Evolutionary conservation across 2,329 filamentous ascomycete species (phyloP).

Genomic region (Eutypa lata): DNA sequence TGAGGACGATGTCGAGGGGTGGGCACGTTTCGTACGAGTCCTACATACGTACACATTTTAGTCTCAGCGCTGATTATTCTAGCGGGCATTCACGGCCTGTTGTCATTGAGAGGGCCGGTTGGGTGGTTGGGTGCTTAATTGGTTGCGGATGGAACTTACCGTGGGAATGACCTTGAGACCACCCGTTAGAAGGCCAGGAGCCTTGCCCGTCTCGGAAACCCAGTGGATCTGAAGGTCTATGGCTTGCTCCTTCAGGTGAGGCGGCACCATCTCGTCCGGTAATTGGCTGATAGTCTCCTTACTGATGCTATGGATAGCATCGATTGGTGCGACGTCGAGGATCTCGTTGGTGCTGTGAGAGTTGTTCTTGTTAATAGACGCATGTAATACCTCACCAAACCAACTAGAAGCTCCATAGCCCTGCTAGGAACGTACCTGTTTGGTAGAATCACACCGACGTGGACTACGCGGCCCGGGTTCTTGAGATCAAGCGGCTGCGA

Average conservation of each 20-base stretch:
- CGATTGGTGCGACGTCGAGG: slow-evolving; percentile 33
- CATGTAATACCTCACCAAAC: not conserved
- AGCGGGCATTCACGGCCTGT: too few species aligned
- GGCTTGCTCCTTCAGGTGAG: slow-evolving; percentile 14
- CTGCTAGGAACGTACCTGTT: slow-evolving; percentile 17
- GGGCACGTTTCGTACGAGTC: slow-evolving; percentile 38
- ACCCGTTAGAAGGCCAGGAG: slow-evolving; percentile 18
- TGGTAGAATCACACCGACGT: slow-evolving; percentile 28
- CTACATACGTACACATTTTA: slow-evolving; percentile 16
- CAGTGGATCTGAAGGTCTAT: slow-evolving; percentile 32
- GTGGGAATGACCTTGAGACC: slow-evolving; percentile 28
- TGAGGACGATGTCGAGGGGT: slow-evolving; percentile 37
- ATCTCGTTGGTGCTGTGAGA: slow-evolving; percentile 27
- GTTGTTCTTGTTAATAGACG: not conserved
- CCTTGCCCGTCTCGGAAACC: slow-evolving; percentile 26
- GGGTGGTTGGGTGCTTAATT: not conserved
- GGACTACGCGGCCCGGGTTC: slow-evolving; percentile 21
- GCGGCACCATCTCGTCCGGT: slow-evolving; percentile 11
- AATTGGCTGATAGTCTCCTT: slow-evolving; percentile 13
- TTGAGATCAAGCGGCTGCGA: slow-evolving; percentile 16
- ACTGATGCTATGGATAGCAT: slow-evolving; percentile 21
- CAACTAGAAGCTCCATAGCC: not conserved
- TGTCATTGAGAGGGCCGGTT: too few species aligned
- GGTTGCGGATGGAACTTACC: slow-evolving; percentile 11
- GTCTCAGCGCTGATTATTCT: too few species aligned